Conservation (phyloP, 345 rosid species). For the Syzygium grande region DNA sequence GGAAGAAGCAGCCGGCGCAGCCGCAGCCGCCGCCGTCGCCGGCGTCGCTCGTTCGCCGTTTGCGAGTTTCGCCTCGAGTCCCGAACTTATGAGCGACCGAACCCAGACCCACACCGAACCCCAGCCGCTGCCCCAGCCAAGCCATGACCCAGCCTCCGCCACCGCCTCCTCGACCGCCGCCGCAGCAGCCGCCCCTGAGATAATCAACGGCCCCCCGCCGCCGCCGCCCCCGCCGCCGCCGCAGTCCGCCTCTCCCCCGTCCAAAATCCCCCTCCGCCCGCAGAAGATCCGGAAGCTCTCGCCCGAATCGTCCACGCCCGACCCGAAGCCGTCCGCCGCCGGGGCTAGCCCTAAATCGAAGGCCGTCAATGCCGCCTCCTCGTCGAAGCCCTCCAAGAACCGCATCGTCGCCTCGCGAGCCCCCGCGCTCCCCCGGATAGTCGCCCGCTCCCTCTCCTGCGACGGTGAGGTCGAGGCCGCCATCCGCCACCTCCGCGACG, state of each 20-base stretch:
- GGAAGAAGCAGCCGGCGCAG: neutral
- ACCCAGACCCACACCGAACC: slow-evolving; percentile 25
- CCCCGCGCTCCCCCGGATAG: slow-evolving; percentile 25
- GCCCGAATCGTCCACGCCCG: slow-evolving; percentile 29
- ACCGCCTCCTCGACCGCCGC: slow-evolving; percentile 17
- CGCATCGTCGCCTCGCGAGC: slow-evolving; percentile 28
- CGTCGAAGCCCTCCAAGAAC: slow-evolving; percentile 18
- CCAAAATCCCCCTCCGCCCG: slow-evolving; percentile 93
- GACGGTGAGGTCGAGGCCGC: slow-evolving; percentile 85
- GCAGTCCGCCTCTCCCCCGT: slow-evolving; percentile 39
- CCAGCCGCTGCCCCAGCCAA: slow-evolving; percentile 26
- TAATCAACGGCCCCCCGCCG: slow-evolving; percentile 5
- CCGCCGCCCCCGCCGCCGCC: slow-evolving; percentile 10
- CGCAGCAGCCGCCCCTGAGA: neutral
- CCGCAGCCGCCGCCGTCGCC: neutral
- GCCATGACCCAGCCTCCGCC: slow-evolving; percentile 15
- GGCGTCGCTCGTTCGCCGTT: neutral
- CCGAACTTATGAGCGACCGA: slow-evolving; percentile 60
- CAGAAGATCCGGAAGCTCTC: slow-evolving; percentile 75
- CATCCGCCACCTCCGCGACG: slow-evolving; percentile 60
- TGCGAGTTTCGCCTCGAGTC: neutral
- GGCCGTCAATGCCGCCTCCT: neutral
- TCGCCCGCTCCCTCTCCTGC: slow-evolving; percentile 66
- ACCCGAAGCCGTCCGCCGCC: slow-evolving; percentile 13
- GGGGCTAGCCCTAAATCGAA: neutral